Evolutionary conservation across 2,329 filamentous ascomycete species (phyloP).

Genomic region (Nemania abortiva): DNA sequence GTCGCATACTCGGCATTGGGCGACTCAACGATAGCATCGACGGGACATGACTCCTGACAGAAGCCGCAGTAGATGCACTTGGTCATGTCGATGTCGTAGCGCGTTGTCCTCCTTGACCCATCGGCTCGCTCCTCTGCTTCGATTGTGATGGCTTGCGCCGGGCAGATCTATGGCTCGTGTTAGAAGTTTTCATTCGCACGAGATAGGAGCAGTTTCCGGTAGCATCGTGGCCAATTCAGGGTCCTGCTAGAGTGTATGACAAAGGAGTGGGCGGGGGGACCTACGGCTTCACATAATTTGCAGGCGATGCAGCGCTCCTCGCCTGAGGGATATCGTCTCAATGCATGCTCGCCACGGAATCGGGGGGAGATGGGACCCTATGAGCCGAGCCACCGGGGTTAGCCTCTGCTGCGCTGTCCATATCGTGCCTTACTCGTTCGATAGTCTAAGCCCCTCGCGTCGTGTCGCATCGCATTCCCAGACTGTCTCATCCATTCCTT

Average conservation of each 20-base stretch:
- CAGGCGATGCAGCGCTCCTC: slow-evolving; percentile 99
- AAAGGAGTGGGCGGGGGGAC: slow-evolving; percentile 42
- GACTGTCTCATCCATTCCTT: not conserved
- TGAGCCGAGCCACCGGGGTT: slow-evolving; percentile 40
- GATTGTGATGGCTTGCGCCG: slow-evolving; percentile 97
- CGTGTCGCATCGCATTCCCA: not conserved
- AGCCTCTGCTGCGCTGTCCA: slow-evolving; percentile 37
- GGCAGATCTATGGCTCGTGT: slow-evolving; percentile 77
- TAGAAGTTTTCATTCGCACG: slow-evolving; percentile 8
- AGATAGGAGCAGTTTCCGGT: not conserved
- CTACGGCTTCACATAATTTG: slow-evolving; percentile 95
- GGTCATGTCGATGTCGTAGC: slow-evolving; percentile 99
- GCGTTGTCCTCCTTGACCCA: slow-evolving; percentile 91
- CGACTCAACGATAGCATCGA: slow-evolving; percentile 84
- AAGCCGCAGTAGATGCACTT: slow-evolving; percentile 99
- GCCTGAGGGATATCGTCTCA: slow-evolving; percentile 94
- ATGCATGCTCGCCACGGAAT: slow-evolving; percentile 97
- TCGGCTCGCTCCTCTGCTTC: slow-evolving; percentile 98
- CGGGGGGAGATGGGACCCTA: slow-evolving; percentile 94
- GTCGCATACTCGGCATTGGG: slow-evolving; percentile 74
- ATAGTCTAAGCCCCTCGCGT: not conserved
- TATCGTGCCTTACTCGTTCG: slow-evolving; percentile 6
- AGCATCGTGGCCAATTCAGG: not conserved
- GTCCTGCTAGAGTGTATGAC: not conserved
- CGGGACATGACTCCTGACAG: slow-evolving; percentile 98